Base-by-base conservation (phyloP, 495 filamentous ascomycete species). In the Aspergillus ostianus region DNA sequence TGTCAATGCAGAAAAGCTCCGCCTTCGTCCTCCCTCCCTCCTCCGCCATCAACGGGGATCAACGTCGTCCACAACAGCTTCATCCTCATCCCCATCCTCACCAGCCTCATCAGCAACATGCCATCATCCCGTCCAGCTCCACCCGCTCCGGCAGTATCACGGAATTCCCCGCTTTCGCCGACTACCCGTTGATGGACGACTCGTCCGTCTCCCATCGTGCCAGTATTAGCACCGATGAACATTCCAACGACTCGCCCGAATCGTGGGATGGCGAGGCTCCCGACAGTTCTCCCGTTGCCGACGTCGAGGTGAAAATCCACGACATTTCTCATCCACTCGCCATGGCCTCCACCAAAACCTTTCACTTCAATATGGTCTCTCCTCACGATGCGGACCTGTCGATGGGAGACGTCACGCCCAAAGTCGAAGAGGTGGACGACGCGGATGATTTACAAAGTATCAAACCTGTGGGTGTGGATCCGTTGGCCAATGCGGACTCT, bases 351-450 rank as follows among this genome's bases (percentile, higher is more conserved):
- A 52, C 56, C n/a, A 64, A 58, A 32, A 56, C 70, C 26, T 62
- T 67, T n/a, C 55, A 48, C 20, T 67, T 70, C 44, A 65, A 65
- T 29, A 46, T 64, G 17, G 8, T 62, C 44, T 50, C 61, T 8
- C 56, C 64, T 10, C 70, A 58, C 30, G 53, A 68, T 10, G 57
- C 66, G 6, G 66, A 69, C 41, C 12, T 49, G 45, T 56, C 55
- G 13, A 66, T 70, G 60, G 63, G 53, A 20, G 67, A 64, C 27
- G 65, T 72, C 17, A 60, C 61, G 17, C 77, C 76, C 50, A 80
- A 80, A 62, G 65, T 80, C 51, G 77, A 80, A 56, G 76, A 79
- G 66, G 21, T 78, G 58, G 76, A 78, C n/a, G 76, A 75, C 45
- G 62, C 54, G 26, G 71, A 77, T 29, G 68, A 71, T 29, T 54